These are phyloP conservation scores for Bipolaris zeicola DNA, from an alignment of 2,329 filamentous ascomycete species.

Conservation along the genomic window DNA sequence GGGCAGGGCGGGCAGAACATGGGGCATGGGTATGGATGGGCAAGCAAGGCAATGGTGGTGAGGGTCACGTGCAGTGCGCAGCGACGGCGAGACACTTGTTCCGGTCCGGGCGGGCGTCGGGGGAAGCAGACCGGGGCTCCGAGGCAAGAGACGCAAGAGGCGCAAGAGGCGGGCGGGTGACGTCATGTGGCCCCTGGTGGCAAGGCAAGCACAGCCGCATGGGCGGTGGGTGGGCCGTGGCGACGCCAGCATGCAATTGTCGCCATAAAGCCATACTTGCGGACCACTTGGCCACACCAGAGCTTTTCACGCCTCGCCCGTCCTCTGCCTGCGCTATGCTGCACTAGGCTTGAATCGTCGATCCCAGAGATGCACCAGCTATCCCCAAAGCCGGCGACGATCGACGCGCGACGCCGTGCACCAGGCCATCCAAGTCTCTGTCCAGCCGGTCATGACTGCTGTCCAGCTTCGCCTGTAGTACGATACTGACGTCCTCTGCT, in stretches of 20 bases:
- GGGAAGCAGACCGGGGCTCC: not conserved
- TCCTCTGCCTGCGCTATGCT: conserved; percentile 16
- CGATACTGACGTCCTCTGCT: conserved; percentile 8
- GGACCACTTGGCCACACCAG: conserved; percentile 7
- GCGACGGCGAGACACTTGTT: not conserved
- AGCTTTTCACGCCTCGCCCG: conserved; percentile 10
- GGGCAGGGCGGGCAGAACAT: too few species aligned
- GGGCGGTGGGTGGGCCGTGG: conserved; percentile 2
- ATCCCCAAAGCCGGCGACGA: conserved; percentile 16
- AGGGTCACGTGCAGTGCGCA: not conserved
- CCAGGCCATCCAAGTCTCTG: conserved; percentile 19
- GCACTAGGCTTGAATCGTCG: conserved; percentile 18
- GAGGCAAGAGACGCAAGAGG: not conserved
- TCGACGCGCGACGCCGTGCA: conserved; percentile 23
- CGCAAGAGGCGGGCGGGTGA: not conserved
- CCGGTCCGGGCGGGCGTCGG: not conserved
- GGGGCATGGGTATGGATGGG: too few species aligned
- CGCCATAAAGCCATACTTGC: conserved; percentile 9
- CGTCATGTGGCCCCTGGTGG: not conserved
- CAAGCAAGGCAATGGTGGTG: not conserved
- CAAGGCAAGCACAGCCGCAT: not conserved
- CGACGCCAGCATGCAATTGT: conserved; percentile 5
- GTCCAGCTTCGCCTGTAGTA: conserved; percentile 6
- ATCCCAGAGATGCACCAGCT: conserved; percentile 14
- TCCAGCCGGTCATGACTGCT: conserved; percentile 9